These are phyloP conservation scores for Erythrobasidium yunnanense DNA, from an alignment of 768 basidiomycete species.

Conservation along the genomic window DNA sequence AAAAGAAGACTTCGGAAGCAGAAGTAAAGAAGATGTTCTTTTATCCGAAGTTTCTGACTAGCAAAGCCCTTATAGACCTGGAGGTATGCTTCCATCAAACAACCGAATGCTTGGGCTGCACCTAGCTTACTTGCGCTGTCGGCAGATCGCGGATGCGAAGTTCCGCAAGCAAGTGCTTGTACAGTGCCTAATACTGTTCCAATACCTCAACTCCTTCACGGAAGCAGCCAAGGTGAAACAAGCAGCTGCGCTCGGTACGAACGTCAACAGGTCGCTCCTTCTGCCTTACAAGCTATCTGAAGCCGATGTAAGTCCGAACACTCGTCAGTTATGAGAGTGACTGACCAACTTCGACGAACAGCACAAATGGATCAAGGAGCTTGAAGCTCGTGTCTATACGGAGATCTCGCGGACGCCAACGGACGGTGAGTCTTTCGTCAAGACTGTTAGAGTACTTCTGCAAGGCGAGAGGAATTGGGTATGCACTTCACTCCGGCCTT, in stretches of 20 bases:
- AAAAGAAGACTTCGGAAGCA: not conserved
- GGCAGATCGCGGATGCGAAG: conserved; percentile 74
- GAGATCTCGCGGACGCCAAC: conserved; percentile 52
- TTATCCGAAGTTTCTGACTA: conserved; percentile 86
- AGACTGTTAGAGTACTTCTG: conserved; percentile 59
- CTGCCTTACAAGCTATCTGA: conserved; percentile 40
- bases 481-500: conserved; percentile 1
- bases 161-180: conserved; percentile 89
- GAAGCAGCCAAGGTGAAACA: conserved; percentile 55
- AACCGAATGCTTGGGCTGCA: conserved; percentile 3
- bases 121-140: conserved; percentile 15
- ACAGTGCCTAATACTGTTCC: conserved; percentile 47
- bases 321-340: not conserved
- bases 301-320: conserved; percentile 39
- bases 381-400: conserved; percentile 50
- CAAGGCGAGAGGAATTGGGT: conserved; percentile 80
- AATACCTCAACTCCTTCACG: conserved; percentile 57
- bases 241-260: conserved; percentile 43
- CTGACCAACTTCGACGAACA: not conserved
- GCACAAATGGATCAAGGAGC: conserved; percentile 61
- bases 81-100: conserved; percentile 51
- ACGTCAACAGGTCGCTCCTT: conserved; percentile 27
- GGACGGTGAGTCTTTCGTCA: conserved; percentile 63
- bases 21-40: conserved; percentile 59
- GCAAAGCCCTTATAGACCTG: conserved; percentile 70